phyloP scores from a whole-genome alignment of 257 asterid species.

The Solanum okadae region DNA sequence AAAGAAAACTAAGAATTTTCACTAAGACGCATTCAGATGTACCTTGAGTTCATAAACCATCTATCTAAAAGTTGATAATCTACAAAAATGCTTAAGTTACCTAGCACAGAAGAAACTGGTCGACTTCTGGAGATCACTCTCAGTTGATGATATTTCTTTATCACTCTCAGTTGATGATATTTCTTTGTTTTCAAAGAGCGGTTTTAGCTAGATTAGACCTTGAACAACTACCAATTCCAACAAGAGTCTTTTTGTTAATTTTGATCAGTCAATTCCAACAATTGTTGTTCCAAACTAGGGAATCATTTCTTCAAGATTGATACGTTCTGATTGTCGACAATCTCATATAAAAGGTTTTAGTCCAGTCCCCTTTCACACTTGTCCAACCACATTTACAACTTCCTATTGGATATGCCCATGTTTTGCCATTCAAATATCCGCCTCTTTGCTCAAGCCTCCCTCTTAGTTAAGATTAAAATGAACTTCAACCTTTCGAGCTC shows the following conservation, averaged over 20 bases:
- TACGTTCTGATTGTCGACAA: not conserved
- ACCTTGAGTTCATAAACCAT: not conserved
- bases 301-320: not conserved
- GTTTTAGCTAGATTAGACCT: not conserved
- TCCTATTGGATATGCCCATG: not conserved
- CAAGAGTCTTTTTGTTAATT: not conserved
- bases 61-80: not conserved
- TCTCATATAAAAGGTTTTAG: not conserved
- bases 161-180: not conserved
- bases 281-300: not conserved
- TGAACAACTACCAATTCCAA: not conserved
- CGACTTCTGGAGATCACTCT: not conserved
- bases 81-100: not conserved
- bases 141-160: not conserved
- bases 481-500: not conserved
- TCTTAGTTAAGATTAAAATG: not conserved
- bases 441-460: not conserved
- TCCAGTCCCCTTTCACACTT: not conserved
- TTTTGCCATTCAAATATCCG: not conserved
- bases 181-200: not conserved
- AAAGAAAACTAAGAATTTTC: not conserved
- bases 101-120: not conserved
- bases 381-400: not conserved
- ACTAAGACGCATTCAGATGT: not conserved
- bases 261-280: not conserved